These are phyloP conservation scores for Phytophthora lateralis DNA, from an alignment of 352 stramenopile species.

Conservation along the genomic window DNA sequence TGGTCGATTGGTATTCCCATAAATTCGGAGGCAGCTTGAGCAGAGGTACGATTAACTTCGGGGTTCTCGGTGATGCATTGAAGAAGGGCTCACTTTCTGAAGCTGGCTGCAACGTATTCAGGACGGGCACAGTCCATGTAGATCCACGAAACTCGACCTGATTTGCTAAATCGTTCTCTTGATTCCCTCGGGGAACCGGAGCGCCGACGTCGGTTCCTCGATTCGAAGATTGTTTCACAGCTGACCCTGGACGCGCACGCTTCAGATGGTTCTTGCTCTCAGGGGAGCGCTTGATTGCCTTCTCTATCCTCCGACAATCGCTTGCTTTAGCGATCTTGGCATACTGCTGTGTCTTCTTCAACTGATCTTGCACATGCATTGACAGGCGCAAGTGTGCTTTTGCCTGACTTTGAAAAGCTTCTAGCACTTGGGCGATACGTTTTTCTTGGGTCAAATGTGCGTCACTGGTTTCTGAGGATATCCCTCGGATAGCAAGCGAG, in stretches of 20 bases:
- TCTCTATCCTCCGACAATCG: not conserved
- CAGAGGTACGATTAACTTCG: constrained; percentile 20
- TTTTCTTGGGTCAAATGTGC: constrained; percentile 13
- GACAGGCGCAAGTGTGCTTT: constrained; percentile 10
- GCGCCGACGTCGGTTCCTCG: not conserved
- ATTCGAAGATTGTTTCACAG: constrained; percentile 1
- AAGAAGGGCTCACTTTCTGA: constrained; percentile 1
- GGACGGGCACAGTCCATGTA: not conserved
- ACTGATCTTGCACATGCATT: constrained; percentile 17
- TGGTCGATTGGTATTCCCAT: constrained; percentile 16
- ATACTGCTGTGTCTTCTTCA: constrained; percentile 19
- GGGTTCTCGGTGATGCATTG: not conserved
- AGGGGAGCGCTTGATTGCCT: not conserved
- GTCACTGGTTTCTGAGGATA: constrained; percentile 1
- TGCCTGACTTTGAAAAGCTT: constrained; percentile 19
- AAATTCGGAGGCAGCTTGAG: constrained; percentile 22
- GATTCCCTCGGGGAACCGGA: constrained; percentile 3
- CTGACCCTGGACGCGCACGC: constrained; percentile 2
- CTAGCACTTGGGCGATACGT: constrained; percentile 17
- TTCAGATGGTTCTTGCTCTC: not conserved
- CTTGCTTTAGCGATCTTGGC: not conserved
- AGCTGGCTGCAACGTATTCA: not conserved
- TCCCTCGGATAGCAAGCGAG: constrained; percentile 12
- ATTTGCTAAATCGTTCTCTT: constrained; percentile 9
- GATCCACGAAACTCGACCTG: not conserved